Conservation (phyloP, 495 filamentous ascomycete genomes). For the Aspergillus bertholletiae region DNA sequence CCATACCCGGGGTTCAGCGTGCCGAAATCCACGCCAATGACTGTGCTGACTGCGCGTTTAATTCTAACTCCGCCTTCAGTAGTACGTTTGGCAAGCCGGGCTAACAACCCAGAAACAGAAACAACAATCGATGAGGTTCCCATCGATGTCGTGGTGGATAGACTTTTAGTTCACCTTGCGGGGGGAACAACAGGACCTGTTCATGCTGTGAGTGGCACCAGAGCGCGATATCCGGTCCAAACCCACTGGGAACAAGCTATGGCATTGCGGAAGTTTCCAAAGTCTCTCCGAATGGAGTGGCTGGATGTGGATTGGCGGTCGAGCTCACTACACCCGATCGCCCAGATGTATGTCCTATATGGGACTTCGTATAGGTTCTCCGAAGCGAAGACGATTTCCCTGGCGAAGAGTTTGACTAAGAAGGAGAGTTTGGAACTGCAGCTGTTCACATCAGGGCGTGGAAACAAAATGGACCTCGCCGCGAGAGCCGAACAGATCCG, state of each 20-base stretch:
- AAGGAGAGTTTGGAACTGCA: neutral
- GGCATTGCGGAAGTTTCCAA: neutral
- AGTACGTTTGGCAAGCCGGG: neutral
- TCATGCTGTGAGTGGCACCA: slow-evolving; percentile 14
- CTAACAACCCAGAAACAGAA: neutral
- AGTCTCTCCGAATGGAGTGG: neutral
- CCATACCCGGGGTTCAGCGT: slow-evolving; percentile 13
- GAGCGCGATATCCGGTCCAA: neutral
- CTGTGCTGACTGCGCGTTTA: neutral
- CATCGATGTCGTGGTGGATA: slow-evolving; percentile 20
- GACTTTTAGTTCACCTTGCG: slow-evolving; percentile 15
- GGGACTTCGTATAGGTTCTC: slow-evolving; percentile 9
- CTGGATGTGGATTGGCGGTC: slow-evolving; percentile 7
- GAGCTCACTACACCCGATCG: neutral
- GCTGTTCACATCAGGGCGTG: neutral
- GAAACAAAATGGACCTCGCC: neutral
- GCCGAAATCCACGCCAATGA: slow-evolving; percentile 5
- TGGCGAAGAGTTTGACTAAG: neutral
- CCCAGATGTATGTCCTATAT: slow-evolving; percentile 2
- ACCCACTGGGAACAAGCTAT: slow-evolving; percentile 1
- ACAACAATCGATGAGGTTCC: slow-evolving; percentile 15
- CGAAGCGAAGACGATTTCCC: neutral
- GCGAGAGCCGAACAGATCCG: neutral
- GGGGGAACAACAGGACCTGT: slow-evolving; percentile 4
- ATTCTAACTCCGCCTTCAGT: neutral